Base-by-base conservation (phyloP, 1,139 yeast genomes). In the Geotrichum klebahnii region DNA sequence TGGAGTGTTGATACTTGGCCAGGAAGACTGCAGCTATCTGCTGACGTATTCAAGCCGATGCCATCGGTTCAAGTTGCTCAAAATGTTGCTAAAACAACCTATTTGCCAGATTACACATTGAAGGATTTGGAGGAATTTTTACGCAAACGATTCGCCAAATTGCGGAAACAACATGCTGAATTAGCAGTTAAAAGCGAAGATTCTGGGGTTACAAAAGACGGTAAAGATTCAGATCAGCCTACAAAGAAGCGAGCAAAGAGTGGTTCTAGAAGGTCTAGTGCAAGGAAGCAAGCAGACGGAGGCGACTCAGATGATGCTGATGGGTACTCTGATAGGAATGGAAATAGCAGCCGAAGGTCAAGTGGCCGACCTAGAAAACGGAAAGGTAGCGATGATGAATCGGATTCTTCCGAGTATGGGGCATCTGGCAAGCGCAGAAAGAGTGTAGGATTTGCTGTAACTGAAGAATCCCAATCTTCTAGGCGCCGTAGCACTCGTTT, bases 1-100 rank as follows among this genome's bases (percentile, higher is more conserved):
- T 87, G 96, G 95, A 77, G 78, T 20, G 72, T 85, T 54, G 78
- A 81, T 29, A 80, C 90, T 0, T 89, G 92, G 81, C 95, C 96
- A 0, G 94, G 92, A 0, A 84, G 82, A 58, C 66, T 84, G 26
- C 78, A 78, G 32, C 67, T 88, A 24, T 83, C 94, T 0, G 67
- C 74, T 10, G 95, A 86, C 60, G 66, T 84, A 9, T 87, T 75
- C 65, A 69, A 73, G 10, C 80, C 85, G 0, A 81, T 83, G 75
- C 63, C 69, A 1, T 66, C 72, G 37, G 61, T 56, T 5, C 47
- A 52, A 5, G 41, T 44, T 19, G 62, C 63, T 36, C 55, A 65
- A 57, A 52, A 60, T 60, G 59, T 55, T 59, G 60, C 62, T 55
- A 47, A 53, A 1, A 75, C 69, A 12, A 72, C 77, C 3, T 82